Evolutionary conservation across 2,329 filamentous ascomycete genomes (phyloP).

Genomic region (Aspergillus sergii): DNA sequence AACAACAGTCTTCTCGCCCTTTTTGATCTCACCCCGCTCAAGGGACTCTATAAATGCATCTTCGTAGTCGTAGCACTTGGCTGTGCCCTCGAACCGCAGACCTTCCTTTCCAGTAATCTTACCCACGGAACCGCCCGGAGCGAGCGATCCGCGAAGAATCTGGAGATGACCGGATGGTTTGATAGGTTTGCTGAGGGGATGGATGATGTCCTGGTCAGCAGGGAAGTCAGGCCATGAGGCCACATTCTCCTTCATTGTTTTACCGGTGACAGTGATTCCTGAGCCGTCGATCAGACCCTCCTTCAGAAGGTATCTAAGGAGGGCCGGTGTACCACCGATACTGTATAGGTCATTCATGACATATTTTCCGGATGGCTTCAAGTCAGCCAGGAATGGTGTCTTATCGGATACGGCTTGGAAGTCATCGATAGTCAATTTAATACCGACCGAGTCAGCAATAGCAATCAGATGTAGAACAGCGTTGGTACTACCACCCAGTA

Average conservation of each 20-base stretch:
- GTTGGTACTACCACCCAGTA: conserved; percentile 79
- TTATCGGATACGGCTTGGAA: conserved; percentile 81
- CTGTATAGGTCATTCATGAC: conserved; percentile 61
- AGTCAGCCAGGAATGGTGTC: conserved; percentile 78
- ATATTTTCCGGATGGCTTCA: conserved; percentile 74
- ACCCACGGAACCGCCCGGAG: conserved; percentile 70
- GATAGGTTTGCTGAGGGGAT: conserved; percentile 68
- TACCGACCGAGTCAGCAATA: conserved; percentile 74
- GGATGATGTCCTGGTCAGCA: conserved; percentile 69
- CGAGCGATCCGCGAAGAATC: conserved; percentile 71
- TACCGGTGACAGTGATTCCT: conserved; percentile 62
- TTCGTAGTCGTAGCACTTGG: conserved; percentile 70
- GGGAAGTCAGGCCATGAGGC: conserved; percentile 66
- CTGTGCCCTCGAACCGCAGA: conserved; percentile 66
- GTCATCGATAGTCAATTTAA: conserved; percentile 78
- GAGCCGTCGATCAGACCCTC: conserved; percentile 61
- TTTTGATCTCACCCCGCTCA: conserved; percentile 70
- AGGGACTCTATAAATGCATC: conserved; percentile 69
- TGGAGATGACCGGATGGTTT: conserved; percentile 72
- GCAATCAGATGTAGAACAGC: conserved; percentile 79
- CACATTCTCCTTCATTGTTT: conserved; percentile 61
- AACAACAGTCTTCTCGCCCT: conserved; percentile 75
- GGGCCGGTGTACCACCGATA: conserved; percentile 60
- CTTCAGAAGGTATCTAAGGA: conserved; percentile 60
- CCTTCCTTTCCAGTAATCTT: conserved; percentile 81